phyloP scores from a whole-genome alignment of 306 rosid species.

The Cicer chorassanicum region DNA sequence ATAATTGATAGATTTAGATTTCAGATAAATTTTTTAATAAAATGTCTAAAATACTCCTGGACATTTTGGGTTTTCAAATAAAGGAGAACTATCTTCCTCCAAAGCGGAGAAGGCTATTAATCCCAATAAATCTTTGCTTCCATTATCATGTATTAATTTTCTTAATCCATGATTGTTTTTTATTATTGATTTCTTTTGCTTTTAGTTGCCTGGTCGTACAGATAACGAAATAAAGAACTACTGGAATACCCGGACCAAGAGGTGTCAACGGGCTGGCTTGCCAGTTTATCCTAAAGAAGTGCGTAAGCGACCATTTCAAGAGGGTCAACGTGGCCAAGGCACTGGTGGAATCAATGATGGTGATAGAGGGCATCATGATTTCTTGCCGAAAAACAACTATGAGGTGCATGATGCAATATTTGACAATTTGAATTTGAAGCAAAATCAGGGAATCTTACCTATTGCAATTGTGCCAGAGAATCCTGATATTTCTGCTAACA shows the following conservation, averaged over 20 bases:
- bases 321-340: conserved; percentile 56
- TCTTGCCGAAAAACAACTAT: conserved; percentile 52
- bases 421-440: conserved; percentile 60
- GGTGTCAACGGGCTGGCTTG: conserved; percentile 85
- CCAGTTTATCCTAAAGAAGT: conserved; percentile 91
- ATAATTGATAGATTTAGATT: neutral
- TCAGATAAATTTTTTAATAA: neutral
- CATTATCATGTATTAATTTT: conserved; percentile 22
- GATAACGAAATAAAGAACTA: conserved; percentile 98
- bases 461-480: conserved; percentile 53
- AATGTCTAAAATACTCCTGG: conserved; percentile 12
- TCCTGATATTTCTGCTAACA: conserved; percentile 55
- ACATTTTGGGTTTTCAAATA: conserved; percentile 18
- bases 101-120: conserved; percentile 11
- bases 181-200: conserved; percentile 45
- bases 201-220: conserved; percentile 95
- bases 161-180: conserved; percentile 16
- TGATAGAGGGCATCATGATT: conserved; percentile 57
- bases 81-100: neutral
- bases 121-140: conserved; percentile 14
- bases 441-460: conserved; percentile 58
- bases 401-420: conserved; percentile 69
- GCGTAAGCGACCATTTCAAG: conserved; percentile 58
- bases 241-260: conserved; percentile 95
- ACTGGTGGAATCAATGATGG: conserved; percentile 53